Base-by-base conservation (phyloP, 2,329 filamentous ascomycete species). In the Nectriaceae sp. region DNA sequence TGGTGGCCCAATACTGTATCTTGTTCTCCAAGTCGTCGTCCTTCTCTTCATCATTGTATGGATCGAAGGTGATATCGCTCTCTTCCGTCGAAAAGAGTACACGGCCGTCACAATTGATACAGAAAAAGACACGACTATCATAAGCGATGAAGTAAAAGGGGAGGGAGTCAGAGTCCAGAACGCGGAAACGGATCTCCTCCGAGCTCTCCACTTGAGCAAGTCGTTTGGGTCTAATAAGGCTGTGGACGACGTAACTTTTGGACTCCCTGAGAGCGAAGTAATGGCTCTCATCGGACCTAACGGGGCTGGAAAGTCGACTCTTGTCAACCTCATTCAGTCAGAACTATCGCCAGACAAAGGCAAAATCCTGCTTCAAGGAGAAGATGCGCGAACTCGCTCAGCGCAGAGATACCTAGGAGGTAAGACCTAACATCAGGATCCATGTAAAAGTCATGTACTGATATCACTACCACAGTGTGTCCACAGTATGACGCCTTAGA, bases 401-500 rank as follows among this genome's bases (percentile, higher is more conserved):
- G 85, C 95, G 40, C 80, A 83, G 21, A 77, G 75, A 41, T 79
- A 86, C 51, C 82, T 89, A 13, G 84, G 87, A 5, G 76, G 80
- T 11, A 89, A 89, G 4, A 78, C 87, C 57, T 77, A 88, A 90
- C 57, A 84, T 80, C 16, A 73, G 90, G 44, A 86, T 90, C 52
- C 78, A 87, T 50, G 87, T 87, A n/a, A n/a, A n/a, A n/a, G n/a
- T n/a, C n/a, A n/a, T n/a, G n/a, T n/a, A n/a, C n/a, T n/a, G n/a
- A n/a, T n/a, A n/a, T n/a, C n/a, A n/a, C 90, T 54, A 77, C 94
- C 1, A 89, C 89, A 38, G 90, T 95, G 0, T 95, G 90, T 61
- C 90, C 90, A 0, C 90, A 89, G 65, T 87, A 86, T 60, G 87
- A 89, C 62, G 90, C 90, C 10, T 87, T 93, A 71, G 91, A 96